Conservation (phyloP, 2,329 filamentous ascomycete genomes). For the Lachnum nothofagi region DNA sequence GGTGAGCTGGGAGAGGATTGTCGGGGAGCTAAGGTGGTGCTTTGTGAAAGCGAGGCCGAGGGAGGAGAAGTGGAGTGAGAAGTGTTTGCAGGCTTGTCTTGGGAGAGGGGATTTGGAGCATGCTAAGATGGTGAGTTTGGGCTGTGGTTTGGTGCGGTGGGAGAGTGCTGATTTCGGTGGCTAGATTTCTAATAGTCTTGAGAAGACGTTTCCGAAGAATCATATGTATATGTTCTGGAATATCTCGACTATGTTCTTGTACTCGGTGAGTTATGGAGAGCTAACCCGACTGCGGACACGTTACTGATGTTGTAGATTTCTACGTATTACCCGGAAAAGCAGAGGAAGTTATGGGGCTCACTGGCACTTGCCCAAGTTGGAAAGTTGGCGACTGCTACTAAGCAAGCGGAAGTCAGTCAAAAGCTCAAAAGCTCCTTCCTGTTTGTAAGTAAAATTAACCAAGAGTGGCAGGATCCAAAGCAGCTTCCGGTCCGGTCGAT, state of each 20-base stretch:
- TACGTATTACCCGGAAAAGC: slow-evolving; percentile 23
- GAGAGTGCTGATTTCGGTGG: background rate
- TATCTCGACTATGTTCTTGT: slow-evolving; percentile 30
- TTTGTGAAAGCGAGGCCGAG: slow-evolving; percentile 31
- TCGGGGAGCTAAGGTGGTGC: slow-evolving; percentile 30
- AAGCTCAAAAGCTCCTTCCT: background rate
- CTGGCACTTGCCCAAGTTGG: slow-evolving; percentile 28
- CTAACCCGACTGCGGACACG: background rate
- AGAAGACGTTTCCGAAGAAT: slow-evolving; percentile 31
- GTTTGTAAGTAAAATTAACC: slow-evolving; percentile 3
- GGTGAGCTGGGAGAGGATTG: slow-evolving; percentile 27
- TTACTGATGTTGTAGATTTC: slow-evolving; percentile 23
- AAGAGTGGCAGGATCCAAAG: slow-evolving; percentile 21
- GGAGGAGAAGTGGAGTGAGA: slow-evolving; percentile 26
- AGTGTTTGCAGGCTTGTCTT: slow-evolving; percentile 31
- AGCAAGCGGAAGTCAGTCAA: slow-evolving; percentile 25
- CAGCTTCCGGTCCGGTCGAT: slow-evolving; percentile 29
- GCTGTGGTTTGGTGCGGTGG: background rate
- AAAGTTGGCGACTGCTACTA: slow-evolving; percentile 31
- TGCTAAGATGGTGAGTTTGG: slow-evolving; percentile 29
- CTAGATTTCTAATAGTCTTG: slow-evolving; percentile 32
- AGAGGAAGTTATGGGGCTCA: slow-evolving; percentile 28
- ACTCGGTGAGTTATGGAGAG: slow-evolving; percentile 23
- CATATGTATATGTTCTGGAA: slow-evolving; percentile 34
- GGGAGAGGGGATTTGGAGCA: slow-evolving; percentile 31